A percentile compares a stretch with the other conserved stretches of the same genome.
Evolutionary conservation across 2,329 filamentous ascomycete genomes (phyloP).

Genomic region (Lizonia empirigonia): DNA sequence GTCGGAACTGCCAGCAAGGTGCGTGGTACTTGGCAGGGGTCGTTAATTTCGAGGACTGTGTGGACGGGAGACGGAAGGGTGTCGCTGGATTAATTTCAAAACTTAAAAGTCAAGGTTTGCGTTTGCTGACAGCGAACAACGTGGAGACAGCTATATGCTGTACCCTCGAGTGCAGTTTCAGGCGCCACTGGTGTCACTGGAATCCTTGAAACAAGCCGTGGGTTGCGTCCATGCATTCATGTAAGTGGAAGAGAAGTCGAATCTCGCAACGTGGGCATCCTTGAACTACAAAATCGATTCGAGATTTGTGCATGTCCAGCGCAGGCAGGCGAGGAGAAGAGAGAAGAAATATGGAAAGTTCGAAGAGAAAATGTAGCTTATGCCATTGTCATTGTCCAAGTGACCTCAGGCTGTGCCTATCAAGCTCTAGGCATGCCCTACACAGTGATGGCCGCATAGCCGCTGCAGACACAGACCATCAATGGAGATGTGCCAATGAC

Average conservation of each 20-base stretch:
- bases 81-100: conserved; percentile 7
- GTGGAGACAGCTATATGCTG: conserved; percentile 15
- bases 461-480: conserved; percentile 31
- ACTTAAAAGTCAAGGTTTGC: conserved; percentile 13
- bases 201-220: conserved; percentile 28
- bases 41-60: conserved; percentile 24
- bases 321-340: conserved; percentile 17
- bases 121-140: conserved; percentile 18
- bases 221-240: conserved; percentile 17
- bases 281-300: conserved; percentile 22
- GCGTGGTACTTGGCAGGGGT: conserved; percentile 30
- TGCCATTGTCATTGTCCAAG: conserved; percentile 8
- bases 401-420: conserved; percentile 25
- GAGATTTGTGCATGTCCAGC: conserved; percentile 2
- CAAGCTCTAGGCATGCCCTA: conserved; percentile 27
- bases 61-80: conserved; percentile 12
- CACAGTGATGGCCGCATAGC: conserved; percentile 36
- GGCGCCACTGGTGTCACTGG: conserved; percentile 33
- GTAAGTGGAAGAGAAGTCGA: conserved; percentile 18
- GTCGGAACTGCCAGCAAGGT: conserved; percentile 21
- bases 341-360: conserved; percentile 13
- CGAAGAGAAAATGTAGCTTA: conserved; percentile 6
- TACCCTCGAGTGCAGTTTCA: conserved; percentile 23
- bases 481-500: conserved; percentile 17
- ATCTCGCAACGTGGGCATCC: conserved; percentile 18